phyloP scores from a whole-genome alignment of 768 basidiomycete genomes.

The Chalciporus sphaerocephalus region DNA sequence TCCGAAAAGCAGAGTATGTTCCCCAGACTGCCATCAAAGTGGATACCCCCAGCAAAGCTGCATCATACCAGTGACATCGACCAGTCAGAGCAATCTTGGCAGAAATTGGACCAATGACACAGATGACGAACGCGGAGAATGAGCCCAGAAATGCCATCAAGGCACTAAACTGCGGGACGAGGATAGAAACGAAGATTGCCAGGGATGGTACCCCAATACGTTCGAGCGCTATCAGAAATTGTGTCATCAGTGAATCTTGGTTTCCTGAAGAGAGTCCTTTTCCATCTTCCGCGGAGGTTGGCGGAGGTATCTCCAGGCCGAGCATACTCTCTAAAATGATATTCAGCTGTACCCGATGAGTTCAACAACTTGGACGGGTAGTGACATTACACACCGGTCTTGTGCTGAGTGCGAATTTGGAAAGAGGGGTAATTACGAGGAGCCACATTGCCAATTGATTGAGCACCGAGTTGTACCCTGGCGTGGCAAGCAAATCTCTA shows the following conservation, averaged over 20 bases:
- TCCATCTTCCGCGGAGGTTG: constrained; percentile 25
- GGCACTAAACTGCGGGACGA: constrained; percentile 74
- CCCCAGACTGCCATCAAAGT: constrained; percentile 74
- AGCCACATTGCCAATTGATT: constrained; percentile 81
- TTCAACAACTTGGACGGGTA: not conserved
- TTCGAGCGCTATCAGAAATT: constrained; percentile 45
- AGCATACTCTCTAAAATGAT: constrained; percentile 77
- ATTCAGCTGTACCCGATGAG: constrained; percentile 52
- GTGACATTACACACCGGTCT: constrained; percentile 55
- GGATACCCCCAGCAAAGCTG: constrained; percentile 46
- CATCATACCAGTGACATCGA: constrained; percentile 49
- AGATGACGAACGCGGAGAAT: constrained; percentile 76
- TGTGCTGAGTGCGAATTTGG: constrained; percentile 84
- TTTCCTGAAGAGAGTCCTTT: constrained; percentile 14
- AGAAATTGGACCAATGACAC: constrained; percentile 71
- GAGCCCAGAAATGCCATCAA: constrained; percentile 90
- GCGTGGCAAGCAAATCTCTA: constrained; percentile 67
- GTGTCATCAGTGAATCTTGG: constrained; percentile 28
- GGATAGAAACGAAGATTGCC: constrained; percentile 66
- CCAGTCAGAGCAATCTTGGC: constrained; percentile 62
- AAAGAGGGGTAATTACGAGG: constrained; percentile 76
- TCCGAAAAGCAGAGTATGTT: constrained; percentile 59
- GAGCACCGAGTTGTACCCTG: constrained; percentile 65
- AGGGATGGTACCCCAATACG: constrained; percentile 54
- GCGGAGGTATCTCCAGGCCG: constrained; percentile 48